Evolutionary conservation across 108 stramenopile species (phyloP).

Genomic region (Skeletonema costatum): DNA sequence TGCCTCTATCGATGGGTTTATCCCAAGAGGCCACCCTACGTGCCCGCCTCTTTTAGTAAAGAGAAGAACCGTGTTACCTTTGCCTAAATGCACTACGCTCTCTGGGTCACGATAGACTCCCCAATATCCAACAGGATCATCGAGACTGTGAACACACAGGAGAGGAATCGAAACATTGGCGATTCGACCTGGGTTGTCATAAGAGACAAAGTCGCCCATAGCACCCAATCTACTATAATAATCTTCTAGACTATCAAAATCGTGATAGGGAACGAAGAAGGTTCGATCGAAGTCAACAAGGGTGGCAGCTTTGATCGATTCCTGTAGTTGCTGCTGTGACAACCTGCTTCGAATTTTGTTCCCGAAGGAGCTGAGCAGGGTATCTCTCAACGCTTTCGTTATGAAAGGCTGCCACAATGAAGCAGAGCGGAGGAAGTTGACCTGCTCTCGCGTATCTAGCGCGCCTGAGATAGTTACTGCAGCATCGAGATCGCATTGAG

Average conservation of each 20-base stretch:
- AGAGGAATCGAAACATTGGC: conserved; percentile 68
- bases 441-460: conserved; percentile 73
- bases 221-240: conserved; percentile 69
- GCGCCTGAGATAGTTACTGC: conserved; percentile 76
- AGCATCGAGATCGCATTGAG: conserved; percentile 62
- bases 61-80: conserved; percentile 63
- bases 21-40: conserved; percentile 81
- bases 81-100: conserved; percentile 55
- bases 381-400: conserved; percentile 60
- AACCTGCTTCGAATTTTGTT: conserved; percentile 51
- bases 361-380: conserved; percentile 66
- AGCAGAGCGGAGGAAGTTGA: conserved; percentile 58
- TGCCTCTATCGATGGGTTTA: conserved; percentile 40
- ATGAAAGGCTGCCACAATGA: conserved; percentile 93
- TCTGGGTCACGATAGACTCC: conserved; percentile 57
- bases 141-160: conserved; percentile 64
- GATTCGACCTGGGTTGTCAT: conserved; percentile 52
- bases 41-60: conserved; percentile 79
- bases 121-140: conserved; percentile 81
- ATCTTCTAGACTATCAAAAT: conserved; percentile 64
- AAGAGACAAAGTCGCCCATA: conserved; percentile 60
- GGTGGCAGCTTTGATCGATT: conserved; percentile 60
- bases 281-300: conserved; percentile 59
- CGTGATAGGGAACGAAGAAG: conserved; percentile 72
- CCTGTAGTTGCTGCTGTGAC: conserved; percentile 42